phyloP scores from a whole-genome alignment of 2,329 filamentous ascomycete genomes.

The Periconia sp. region DNA sequence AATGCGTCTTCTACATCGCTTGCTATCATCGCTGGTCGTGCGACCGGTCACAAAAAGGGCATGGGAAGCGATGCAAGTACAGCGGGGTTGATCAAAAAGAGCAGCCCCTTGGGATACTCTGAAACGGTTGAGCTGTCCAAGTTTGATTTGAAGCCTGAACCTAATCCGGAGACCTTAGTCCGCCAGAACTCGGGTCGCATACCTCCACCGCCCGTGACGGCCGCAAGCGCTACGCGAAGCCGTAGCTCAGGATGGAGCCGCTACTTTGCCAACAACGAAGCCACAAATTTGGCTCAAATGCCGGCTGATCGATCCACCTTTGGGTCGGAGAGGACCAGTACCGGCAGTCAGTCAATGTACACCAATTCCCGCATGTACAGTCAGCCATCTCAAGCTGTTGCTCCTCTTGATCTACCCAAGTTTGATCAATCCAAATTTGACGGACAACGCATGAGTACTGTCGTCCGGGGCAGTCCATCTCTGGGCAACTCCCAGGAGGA shows the following conservation, averaged over 20 bases:
- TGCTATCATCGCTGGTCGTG: conserved; percentile 55
- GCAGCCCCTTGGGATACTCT: conserved; percentile 42
- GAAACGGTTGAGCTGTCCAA: conserved; percentile 49
- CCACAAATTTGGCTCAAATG: conserved; percentile 57
- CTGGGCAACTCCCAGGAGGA: conserved; percentile 60
- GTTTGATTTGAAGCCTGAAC: conserved; percentile 44
- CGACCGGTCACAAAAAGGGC: conserved; percentile 49
- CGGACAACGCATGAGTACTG: conserved; percentile 64
- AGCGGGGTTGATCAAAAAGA: conserved; percentile 62
- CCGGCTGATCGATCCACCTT: conserved; percentile 55
- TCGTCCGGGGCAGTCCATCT: conserved; percentile 70
- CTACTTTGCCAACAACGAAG: conserved; percentile 75
- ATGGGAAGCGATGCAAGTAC: conserved; percentile 63
- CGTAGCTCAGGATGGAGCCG: conserved; percentile 74
- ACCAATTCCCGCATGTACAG: conserved; percentile 60
- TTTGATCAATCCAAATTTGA: conserved; percentile 56
- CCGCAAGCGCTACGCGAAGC: conserved; percentile 27
- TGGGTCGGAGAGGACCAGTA: conserved; percentile 43
- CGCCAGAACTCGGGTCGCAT: conserved; percentile 40
- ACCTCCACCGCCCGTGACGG: conserved; percentile 10
- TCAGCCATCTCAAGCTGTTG: conserved; percentile 69
- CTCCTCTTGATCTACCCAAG: conserved; percentile 59
- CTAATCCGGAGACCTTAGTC: conserved; percentile 30
- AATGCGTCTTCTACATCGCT: conserved; percentile 47
- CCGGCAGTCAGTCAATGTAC: conserved; percentile 41